Percentiles rank a stretch among this genome's conserved stretches.
Conservation (phyloP, 805 yeast species). For the Ogataea angusta region DNA sequence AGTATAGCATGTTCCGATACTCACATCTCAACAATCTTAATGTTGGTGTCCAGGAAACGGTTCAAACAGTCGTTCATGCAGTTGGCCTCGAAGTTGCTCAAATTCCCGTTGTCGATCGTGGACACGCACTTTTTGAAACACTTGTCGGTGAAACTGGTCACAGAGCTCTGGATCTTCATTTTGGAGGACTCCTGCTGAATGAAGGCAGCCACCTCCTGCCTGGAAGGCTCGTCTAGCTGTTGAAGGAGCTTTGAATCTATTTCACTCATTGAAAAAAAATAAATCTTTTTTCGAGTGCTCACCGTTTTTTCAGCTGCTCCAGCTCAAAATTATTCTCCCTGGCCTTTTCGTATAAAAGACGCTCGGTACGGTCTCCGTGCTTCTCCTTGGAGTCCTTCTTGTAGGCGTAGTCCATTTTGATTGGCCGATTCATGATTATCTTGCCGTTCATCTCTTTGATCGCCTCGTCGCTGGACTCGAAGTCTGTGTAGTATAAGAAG, state of each 20-base stretch:
- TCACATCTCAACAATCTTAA: conserved; percentile 66
- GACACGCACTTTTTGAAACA: conserved; percentile 85
- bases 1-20: conserved; percentile 12
- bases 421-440: conserved; percentile 61
- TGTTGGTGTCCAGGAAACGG: conserved; percentile 83
- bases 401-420: conserved; percentile 66
- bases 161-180: conserved; percentile 81
- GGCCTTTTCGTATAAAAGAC: conserved; percentile 53
- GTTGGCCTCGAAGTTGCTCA: conserved; percentile 58
- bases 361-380: conserved; percentile 80
- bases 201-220: conserved; percentile 70
- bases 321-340: conserved; percentile 20
- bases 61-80: conserved; percentile 82
- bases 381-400: conserved; percentile 57
- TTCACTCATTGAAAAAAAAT: conserved; percentile 22
- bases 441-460: conserved; percentile 65
- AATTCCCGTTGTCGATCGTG: conserved; percentile 42
- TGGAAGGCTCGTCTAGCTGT: conserved; percentile 61
- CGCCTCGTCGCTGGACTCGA: conserved; percentile 70
- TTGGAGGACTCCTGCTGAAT: conserved; percentile 81
- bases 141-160: conserved; percentile 84
- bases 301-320: conserved; percentile 4
- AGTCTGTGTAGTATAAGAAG: conserved; percentile 59
- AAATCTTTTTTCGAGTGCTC: background rate
- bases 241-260: conserved; percentile 27